Base-by-base conservation (phyloP, 2,329 filamentous ascomycete genomes). In the Exutisphaerella laricina region DNA sequence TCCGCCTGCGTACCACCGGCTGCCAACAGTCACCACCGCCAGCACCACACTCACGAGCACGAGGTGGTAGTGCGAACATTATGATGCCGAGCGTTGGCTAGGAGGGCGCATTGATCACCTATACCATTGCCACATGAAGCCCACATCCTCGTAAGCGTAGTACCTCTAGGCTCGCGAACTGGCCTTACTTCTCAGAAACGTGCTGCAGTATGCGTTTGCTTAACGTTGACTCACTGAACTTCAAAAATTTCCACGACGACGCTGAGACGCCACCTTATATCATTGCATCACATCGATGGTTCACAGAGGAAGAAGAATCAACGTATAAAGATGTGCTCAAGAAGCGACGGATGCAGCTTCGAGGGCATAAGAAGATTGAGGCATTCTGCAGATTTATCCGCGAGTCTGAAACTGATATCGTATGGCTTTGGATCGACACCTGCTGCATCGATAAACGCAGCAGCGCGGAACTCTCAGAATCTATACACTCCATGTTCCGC, bases 401-500 rank as follows among this genome's bases (percentile, higher is more conserved):
- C 8, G 23, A 29, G 4, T 22, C 16, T 12, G 12, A 21, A 12
- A 10, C 18, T 4, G 32, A 20, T 20, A 21, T 40, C 4, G 38
- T 36, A 12, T 46, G 32, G 18, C 17, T 43, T 20, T 56, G 53
- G 51, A 38, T 56, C 18, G 53, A 56, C 37, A 53, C 53, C 4
- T 53, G 46, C 40, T 51, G 51, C 37, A 56, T 56, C 18, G 47
- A 55, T 30, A 43, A 51, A 23, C 42, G 29, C 13, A 55, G 45
- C 42, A 46, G 39, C 21, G 34, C 41, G 25, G 52, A 55, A 26
- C n/a, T 55, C 9, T 32, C 25, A 12, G 44, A 45, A 35, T 45
- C 49, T 18, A 50, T 52, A 21, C 46, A 47, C 29, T 50, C 48
- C 10, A 55, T 52, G 51, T 53, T 46, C 33, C 23, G 25, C 21